These are phyloP conservation scores for Peniophora sp. DNA, from an alignment of 1,284 basidiomycete genomes.

Conservation along the genomic window DNA sequence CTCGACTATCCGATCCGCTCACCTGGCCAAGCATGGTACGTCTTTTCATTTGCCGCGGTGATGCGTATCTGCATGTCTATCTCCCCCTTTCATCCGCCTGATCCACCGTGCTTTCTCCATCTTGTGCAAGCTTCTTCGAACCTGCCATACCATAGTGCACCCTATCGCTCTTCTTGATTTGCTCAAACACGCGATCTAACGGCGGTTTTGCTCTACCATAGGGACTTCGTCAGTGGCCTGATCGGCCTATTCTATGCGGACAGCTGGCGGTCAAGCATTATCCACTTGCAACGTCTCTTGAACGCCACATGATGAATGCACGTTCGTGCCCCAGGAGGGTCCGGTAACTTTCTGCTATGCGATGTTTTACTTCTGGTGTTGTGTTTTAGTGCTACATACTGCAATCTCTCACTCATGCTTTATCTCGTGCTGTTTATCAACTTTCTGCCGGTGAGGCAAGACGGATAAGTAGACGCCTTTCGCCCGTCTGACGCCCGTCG, in stretches of 20 bases:
- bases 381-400: too few relatives aligned
- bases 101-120: neutral
- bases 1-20: constrained; percentile 85
- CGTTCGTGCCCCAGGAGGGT: too few relatives aligned
- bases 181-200: too few relatives aligned
- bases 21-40: constrained; percentile 75
- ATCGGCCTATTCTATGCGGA: constrained; percentile 1
- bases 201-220: neutral
- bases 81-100: constrained; percentile 3
- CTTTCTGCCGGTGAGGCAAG: too few relatives aligned
- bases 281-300: neutral
- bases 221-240: constrained; percentile 1
- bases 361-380: too few relatives aligned
- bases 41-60: constrained; percentile 17
- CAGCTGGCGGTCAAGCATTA: neutral
- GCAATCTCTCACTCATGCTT: too few relatives aligned
- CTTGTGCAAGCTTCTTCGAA: neutral
- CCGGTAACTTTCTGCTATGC: too few relatives aligned
- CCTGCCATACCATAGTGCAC: too few relatives aligned
- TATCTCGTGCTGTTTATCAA: too few relatives aligned
- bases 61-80: constrained; percentile 10
- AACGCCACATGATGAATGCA: neutral
- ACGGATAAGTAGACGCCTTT: too few relatives aligned
- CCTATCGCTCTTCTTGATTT: too few relatives aligned
- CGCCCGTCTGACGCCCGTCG: too few relatives aligned